Evolutionary conservation across 1,284 basidiomycete genomes (phyloP).

Genomic region (Naganishia sp.): DNA sequence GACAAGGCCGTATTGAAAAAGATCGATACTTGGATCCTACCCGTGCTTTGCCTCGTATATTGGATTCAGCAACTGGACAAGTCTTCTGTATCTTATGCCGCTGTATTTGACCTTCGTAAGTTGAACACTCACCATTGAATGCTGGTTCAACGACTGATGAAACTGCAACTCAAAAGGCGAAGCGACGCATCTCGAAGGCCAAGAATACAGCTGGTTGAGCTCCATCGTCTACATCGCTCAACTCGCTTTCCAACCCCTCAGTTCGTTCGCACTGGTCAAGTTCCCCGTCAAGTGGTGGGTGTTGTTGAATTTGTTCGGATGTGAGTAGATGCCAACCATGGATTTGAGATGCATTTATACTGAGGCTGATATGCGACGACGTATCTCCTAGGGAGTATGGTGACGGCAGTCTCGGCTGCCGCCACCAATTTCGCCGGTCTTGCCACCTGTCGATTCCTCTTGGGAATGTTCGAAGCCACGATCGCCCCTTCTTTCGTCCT

Average conservation of each 20-base stretch:
- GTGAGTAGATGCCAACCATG: background rate
- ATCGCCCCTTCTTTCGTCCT: constrained; percentile 39
- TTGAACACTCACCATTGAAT: background rate
- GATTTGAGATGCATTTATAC: no score
- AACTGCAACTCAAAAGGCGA: constrained; percentile 1
- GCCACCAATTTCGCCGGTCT: constrained; percentile 42
- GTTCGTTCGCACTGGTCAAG: constrained; percentile 45
- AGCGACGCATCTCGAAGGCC: constrained; percentile 35
- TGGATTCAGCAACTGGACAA: constrained; percentile 46
- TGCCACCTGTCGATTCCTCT: constrained; percentile 35
- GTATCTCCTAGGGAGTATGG: constrained; percentile 40
- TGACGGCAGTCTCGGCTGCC: constrained; percentile 43
- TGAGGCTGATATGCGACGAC: background rate
- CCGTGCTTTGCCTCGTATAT: constrained; percentile 25
- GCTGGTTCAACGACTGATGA: no score
- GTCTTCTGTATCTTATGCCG: constrained; percentile 47
- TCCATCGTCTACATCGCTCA: constrained; percentile 48
- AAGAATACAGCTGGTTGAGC: constrained; percentile 43
- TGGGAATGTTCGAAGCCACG: constrained; percentile 46
- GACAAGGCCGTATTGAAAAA: constrained; percentile 40
- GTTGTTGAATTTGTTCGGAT: constrained; percentile 39
- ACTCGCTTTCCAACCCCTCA: constrained; percentile 45
- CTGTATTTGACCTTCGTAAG: constrained; percentile 44
- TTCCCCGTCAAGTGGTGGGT: constrained; percentile 47
- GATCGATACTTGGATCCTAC: constrained; percentile 31